Evolutionary conservation across 306 rosid genomes (phyloP), one percentile per base, ranked within the genome.

Genomic region (Ziziphus jujuba): DNA sequence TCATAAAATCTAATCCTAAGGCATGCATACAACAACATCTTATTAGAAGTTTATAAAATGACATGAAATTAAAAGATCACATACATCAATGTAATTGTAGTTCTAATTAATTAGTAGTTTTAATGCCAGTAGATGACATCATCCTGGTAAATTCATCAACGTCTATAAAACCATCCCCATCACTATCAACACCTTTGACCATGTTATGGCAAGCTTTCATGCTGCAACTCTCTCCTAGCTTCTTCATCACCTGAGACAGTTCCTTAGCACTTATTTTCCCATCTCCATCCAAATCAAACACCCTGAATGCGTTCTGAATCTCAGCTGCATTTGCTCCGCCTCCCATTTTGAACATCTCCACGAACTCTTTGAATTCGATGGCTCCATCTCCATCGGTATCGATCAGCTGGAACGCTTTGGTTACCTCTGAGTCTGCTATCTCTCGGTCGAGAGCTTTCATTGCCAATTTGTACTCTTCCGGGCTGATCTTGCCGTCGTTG

Each of bases 241-340:
- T 79, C 50, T 77, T 85, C 22, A 91, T 75, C 70, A 89, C 80
- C 33, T 71, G 75, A 0, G 74, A 84, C 70, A 89, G 61, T 47
- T 91, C 98, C 75, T 87, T 84, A 15, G 96, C 96, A 54, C 87
- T 87, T 36, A 91, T 91, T 68, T 80, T 85, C 38, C 98, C 96
- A 72, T 91, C 86, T 21, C 91, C 87, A n/a, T 91, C 79, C 73
- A 84, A 62, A 83, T 91, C 98, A 17, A 83, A 91, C 19, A 84
- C 73, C 64, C 82, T 76, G 58, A 91, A 91, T 1, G 96, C 92
- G 21, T 80, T 84, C 47, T 80, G 62, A 16, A 91, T 64, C 51
- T 91, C 95, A 0, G 48, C 63, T 4, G 80, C 85, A 14, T 55
- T 83, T 1, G 67, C 57, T 63, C 59, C 73, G 5, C 79, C 88